Evolutionary conservation across 2,329 filamentous ascomycete species (phyloP).

Genomic region (Nothophaeocryptopus gaeumannii): DNA sequence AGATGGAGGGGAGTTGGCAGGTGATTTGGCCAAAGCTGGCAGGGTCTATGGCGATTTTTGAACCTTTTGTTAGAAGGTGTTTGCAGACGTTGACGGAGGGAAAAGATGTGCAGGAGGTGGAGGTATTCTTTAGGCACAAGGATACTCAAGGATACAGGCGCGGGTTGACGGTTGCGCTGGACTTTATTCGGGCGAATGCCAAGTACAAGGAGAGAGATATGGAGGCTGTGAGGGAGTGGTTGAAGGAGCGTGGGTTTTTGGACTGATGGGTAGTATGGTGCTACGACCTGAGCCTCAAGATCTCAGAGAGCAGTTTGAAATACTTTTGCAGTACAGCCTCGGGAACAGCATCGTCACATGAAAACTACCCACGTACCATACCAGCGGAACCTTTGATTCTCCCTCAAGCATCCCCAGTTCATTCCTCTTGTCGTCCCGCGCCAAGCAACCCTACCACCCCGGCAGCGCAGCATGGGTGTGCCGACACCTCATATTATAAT

Average conservation of each 20-base stretch:
- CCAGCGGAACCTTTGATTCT: too few species aligned
- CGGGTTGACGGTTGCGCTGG: slow-evolving; percentile 1
- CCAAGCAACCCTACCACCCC: too few species aligned
- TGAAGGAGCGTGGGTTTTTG: not conserved
- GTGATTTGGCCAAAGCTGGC: not conserved
- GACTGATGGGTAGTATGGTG: too few species aligned
- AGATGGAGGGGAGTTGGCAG: not conserved
- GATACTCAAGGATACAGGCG: slow-evolving; percentile 4
- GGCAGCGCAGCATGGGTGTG: too few species aligned
- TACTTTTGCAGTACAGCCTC: too few species aligned
- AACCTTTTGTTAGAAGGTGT: not conserved
- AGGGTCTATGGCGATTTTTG: slow-evolving; percentile 5
- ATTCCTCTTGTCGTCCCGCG: too few species aligned
- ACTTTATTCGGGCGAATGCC: slow-evolving; percentile 2
- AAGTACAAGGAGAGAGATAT: not conserved
- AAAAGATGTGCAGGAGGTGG: not conserved
- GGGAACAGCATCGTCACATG: too few species aligned
- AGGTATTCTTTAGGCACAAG: slow-evolving; percentile 3
- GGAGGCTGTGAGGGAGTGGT: slow-evolving; percentile 3
- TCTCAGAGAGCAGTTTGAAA: too few species aligned
- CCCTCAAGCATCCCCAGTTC: too few species aligned
- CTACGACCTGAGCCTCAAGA: too few species aligned
- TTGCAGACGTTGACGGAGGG: not conserved
- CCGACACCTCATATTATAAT: too few species aligned
- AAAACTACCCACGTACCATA: too few species aligned